Percentiles rank a stretch among this genome's conserved stretches.
These are phyloP conservation scores for Alternaria hordeiaustralica DNA, from an alignment of 2,329 filamentous ascomycete species.

Conservation along the genomic window DNA sequence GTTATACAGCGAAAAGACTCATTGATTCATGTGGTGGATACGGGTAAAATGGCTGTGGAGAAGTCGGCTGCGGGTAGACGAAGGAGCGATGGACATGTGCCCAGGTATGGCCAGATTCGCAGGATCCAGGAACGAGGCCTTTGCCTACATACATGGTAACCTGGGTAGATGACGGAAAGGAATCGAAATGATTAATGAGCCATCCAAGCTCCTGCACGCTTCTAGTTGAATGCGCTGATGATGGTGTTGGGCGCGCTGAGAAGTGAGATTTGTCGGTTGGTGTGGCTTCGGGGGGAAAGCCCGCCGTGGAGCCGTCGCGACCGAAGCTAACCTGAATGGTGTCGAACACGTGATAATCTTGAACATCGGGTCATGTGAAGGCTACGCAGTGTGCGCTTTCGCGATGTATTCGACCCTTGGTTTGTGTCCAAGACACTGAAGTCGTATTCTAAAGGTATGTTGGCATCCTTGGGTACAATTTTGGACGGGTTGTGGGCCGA, in stretches of 20 bases:
- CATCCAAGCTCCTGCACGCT: neutral
- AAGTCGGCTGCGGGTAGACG: neutral
- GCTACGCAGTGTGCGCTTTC: neutral
- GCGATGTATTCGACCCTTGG: neutral
- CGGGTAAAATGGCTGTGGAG: neutral
- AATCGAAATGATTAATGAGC: neutral
- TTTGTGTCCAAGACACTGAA: neutral
- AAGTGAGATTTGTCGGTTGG: neutral
- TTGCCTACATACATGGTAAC: neutral
- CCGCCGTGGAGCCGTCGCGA: neutral
- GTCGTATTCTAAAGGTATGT: neutral
- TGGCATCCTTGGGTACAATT: neutral
- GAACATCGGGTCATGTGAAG: neutral
- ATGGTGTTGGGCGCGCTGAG: neutral
- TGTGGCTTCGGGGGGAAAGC: neutral
- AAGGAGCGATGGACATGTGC: neutral
- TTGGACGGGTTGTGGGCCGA: neutral
- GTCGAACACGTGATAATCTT: neutral
- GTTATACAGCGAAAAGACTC: neutral
- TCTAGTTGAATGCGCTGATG: neutral
- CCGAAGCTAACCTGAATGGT: neutral
- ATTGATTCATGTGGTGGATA: neutral
- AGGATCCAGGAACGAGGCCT: neutral
- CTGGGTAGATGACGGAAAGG: neutral
- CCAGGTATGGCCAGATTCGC: neutral